phyloP scores from a whole-genome alignment of 1,284 basidiomycete genomes.

The Tetrapyrgos nigripes region DNA sequence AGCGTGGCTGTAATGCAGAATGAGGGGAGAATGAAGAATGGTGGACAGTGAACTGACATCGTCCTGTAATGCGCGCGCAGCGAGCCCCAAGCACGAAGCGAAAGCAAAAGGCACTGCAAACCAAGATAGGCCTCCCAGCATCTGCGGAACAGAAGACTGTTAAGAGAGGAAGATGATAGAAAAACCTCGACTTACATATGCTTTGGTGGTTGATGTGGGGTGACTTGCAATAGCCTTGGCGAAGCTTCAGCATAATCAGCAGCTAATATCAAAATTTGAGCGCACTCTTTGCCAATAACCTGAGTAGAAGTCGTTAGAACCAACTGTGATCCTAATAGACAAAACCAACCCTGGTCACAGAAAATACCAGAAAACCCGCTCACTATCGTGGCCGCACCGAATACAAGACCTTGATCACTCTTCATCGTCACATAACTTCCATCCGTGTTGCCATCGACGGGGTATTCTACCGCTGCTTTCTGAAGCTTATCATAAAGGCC shows the following conservation, averaged over 20 bases:
- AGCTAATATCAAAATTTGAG: background rate
- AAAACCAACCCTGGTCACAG: conserved; percentile 51
- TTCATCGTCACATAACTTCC: conserved; percentile 68
- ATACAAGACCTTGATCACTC: conserved; percentile 58
- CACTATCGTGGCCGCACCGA: conserved; percentile 53
- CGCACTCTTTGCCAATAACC: conserved; percentile 58
- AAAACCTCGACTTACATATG: conserved; percentile 42
- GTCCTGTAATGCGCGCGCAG: conserved; percentile 55
- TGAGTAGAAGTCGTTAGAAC: conserved; percentile 19
- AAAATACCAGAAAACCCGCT: conserved; percentile 55
- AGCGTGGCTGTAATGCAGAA: conserved; percentile 42
- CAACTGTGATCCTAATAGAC: background rate
- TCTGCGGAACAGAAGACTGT: conserved; percentile 32
- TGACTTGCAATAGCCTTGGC: conserved; percentile 54
- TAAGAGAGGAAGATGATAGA: background rate
- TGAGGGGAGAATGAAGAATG: background rate
- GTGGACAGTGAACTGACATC: conserved; percentile 36
- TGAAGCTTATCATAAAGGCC: conserved; percentile 53
- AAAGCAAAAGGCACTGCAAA: conserved; percentile 67
- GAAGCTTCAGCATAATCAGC: background rate
- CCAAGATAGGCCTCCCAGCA: conserved; percentile 69
- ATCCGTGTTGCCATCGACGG: conserved; percentile 55
- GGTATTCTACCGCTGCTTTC: conserved; percentile 45
- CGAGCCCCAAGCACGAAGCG: conserved; percentile 61
- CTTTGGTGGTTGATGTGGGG: conserved; percentile 54